Evolutionary conservation across 139 green algal genomes (phyloP).

Genomic region (Picochlorum costavermella): DNA sequence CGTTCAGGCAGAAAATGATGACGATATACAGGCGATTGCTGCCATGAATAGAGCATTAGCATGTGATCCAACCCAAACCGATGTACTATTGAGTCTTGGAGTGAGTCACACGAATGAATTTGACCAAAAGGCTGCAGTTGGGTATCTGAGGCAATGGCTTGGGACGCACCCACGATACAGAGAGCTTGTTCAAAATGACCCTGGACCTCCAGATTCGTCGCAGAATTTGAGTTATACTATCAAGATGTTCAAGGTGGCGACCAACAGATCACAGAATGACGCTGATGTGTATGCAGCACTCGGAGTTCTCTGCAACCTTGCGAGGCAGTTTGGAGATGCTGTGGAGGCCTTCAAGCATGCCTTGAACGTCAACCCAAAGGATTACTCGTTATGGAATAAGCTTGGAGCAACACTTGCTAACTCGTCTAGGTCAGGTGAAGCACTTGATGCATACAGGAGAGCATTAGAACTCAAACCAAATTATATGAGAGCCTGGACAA

Average conservation of each 20-base stretch:
- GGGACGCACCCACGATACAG: constrained; percentile 45
- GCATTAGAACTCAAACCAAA: constrained; percentile 97
- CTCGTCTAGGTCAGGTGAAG: constrained; percentile 57
- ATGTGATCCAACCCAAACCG: constrained; percentile 68
- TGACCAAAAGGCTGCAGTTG: constrained; percentile 57
- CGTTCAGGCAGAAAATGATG: constrained; percentile 96
- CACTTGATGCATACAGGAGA: constrained; percentile 73
- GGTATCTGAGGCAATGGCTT: constrained; percentile 69
- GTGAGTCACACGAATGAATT: constrained; percentile 97
- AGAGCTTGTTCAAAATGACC: constrained; percentile 10
- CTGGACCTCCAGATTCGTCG: constrained; percentile 32
- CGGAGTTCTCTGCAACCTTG: constrained; percentile 89
- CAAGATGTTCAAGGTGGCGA: constrained; percentile 32
- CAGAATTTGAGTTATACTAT: constrained; percentile 46
- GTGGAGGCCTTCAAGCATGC: constrained; percentile 44
- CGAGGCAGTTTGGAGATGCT: constrained; percentile 65
- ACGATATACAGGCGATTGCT: constrained; percentile 88
- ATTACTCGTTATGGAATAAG: constrained; percentile 96
- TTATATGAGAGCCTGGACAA: constrained; percentile 98
- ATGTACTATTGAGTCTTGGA: constrained; percentile 82
- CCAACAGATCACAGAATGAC: constrained; percentile 41
- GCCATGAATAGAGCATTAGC: constrained; percentile 69
- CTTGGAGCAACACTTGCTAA: constrained; percentile 91
- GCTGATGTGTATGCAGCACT: constrained; percentile 79
- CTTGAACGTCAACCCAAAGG: constrained; percentile 54